A percentile compares a stretch with the other conserved stretches of the same genome.
Evolutionary conservation across 2,329 filamentous ascomycete species (phyloP).

Genomic region (Trichoderma pleuroti): DNA sequence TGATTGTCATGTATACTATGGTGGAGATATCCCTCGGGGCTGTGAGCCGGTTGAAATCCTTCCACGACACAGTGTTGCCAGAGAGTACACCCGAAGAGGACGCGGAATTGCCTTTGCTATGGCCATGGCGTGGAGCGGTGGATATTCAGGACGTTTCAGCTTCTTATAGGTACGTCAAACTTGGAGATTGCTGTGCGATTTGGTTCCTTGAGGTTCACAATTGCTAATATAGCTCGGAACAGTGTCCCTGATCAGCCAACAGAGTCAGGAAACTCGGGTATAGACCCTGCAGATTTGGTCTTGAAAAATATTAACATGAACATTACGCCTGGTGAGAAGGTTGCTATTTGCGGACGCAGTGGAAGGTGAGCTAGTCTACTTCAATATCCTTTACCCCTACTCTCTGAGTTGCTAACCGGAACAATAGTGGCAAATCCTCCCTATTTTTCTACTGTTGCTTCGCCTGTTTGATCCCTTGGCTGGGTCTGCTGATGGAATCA

Average conservation of each 20-base stretch:
- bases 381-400: background rate
- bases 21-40: conserved; percentile 15
- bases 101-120: conserved; percentile 21
- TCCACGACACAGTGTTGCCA: conserved; percentile 23
- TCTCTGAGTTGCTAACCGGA: background rate
- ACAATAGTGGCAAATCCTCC: conserved; percentile 40
- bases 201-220: background rate
- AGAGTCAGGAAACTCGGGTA: background rate
- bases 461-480: conserved; percentile 40
- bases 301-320: conserved; percentile 29
- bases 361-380: conserved; percentile 27
- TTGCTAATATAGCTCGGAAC: background rate
- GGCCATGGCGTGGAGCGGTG: conserved; percentile 33
- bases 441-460: conserved; percentile 39
- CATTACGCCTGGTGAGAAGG: conserved; percentile 32
- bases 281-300: conserved; percentile 22
- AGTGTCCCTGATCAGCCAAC: background rate
- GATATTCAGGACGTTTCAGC: conserved; percentile 34
- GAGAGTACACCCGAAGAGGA: conserved; percentile 7
- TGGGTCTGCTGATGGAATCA: conserved; percentile 28
- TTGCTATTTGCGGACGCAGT: conserved; percentile 38
- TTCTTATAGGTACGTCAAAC: conserved; percentile 28
- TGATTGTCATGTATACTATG: conserved; percentile 10
- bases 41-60: conserved; percentile 20
- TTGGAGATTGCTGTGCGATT: background rate